phyloP scores from a whole-genome alignment of 116 monocot species.

The Zostera marina region DNA sequence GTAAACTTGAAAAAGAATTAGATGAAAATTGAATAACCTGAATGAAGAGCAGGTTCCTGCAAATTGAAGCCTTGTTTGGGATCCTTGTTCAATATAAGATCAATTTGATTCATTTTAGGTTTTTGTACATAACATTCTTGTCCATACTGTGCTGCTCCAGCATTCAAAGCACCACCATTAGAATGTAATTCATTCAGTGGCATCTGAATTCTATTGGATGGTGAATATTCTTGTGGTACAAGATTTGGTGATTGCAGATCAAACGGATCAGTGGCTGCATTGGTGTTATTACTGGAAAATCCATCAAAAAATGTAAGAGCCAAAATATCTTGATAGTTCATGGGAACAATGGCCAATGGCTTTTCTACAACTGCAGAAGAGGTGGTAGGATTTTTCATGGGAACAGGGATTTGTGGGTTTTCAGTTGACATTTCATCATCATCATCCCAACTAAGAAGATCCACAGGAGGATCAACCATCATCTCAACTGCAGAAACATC shows the following conservation, averaged over 20 bases:
- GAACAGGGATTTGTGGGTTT: constrained; percentile 18
- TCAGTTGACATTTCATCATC: constrained; percentile 19
- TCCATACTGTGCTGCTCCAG: constrained; percentile 21
- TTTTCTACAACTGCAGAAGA: no score
- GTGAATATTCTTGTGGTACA: constrained; percentile 14
- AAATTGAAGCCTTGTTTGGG: constrained; percentile 7
- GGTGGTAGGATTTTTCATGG: no score
- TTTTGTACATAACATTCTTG: constrained; percentile 23
- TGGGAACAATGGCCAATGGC: no score
- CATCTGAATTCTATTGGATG: constrained; percentile 12
- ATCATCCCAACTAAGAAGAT: constrained; percentile 74
- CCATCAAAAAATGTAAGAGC: constrained; percentile 45
- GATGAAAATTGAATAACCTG: constrained; percentile 4
- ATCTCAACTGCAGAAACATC: constrained; percentile 13
- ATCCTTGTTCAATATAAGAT: constrained; percentile 43
- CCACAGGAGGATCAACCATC: constrained; percentile 31
- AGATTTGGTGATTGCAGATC: constrained; percentile 17
- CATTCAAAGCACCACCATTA: constrained; percentile 22
- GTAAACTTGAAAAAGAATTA: background rate
- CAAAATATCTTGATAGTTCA: constrained; percentile 35
- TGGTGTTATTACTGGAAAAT: constrained; percentile 32
- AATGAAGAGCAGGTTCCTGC: constrained; percentile 8
- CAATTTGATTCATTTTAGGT: constrained; percentile 19
- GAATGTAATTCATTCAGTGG: constrained; percentile 8
- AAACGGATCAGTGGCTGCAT: constrained; percentile 9